Percentiles rank a stretch among this genome's conserved stretches.
phyloP scores from a whole-genome alignment of 1,284 basidiomycete species.

The Sporisorium graminicola region DNA sequence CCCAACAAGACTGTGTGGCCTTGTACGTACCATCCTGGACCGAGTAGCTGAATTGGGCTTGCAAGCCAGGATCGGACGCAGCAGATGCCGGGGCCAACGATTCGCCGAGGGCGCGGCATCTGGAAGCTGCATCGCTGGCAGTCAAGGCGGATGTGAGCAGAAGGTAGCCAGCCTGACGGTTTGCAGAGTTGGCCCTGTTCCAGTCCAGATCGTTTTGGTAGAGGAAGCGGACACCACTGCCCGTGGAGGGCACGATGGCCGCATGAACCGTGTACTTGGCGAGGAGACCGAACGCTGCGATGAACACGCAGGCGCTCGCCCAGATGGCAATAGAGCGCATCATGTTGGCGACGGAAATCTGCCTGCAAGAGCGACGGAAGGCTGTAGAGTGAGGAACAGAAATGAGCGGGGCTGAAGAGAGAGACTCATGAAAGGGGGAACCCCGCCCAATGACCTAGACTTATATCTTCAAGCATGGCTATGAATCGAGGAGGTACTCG shows the following conservation, averaged over 20 bases:
- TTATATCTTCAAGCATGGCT: not conserved
- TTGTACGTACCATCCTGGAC: conserved; percentile 26
- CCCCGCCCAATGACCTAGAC: not conserved
- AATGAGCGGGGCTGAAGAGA: not conserved
- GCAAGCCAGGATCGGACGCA: conserved; percentile 25
- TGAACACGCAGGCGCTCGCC: conserved; percentile 1
- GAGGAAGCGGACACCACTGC: conserved; percentile 44
- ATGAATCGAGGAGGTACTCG: too few species aligned
- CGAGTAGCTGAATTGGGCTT: conserved; percentile 36
- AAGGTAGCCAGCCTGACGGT: conserved; percentile 49
- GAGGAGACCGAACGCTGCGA: not conserved
- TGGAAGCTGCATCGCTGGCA: conserved; percentile 31
- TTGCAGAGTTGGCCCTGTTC: conserved; percentile 30
- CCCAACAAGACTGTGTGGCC: conserved; percentile 31
- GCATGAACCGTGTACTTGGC: conserved; percentile 11
- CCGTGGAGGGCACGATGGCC: conserved; percentile 4
- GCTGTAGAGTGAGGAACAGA: not conserved
- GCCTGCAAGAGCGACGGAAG: not conserved
- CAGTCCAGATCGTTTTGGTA: conserved; percentile 60
- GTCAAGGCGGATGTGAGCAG: conserved; percentile 31
- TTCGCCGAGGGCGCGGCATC: conserved; percentile 45
- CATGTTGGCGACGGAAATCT: conserved; percentile 1
- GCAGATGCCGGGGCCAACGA: conserved; percentile 28
- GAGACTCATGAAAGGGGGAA: not conserved
- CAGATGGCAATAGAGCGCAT: conserved; percentile 3